Base-by-base conservation (phyloP, 2,329 filamentous ascomycete species). In the Rachicladosporium sp. region DNA sequence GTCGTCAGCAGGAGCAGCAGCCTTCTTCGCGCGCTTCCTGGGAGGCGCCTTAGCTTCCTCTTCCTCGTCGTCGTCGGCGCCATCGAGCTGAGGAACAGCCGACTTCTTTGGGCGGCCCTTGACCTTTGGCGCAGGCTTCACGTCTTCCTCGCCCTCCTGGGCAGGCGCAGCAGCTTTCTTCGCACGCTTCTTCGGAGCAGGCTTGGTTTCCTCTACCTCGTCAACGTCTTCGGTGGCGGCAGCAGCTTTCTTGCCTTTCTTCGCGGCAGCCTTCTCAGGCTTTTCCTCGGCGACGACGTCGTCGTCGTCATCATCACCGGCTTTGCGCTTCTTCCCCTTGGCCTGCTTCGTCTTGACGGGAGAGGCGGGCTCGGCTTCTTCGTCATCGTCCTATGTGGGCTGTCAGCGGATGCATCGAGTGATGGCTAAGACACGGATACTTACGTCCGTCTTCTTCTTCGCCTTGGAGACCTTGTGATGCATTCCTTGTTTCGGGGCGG, bases 381-480 rank as follows among this genome's bases (percentile, higher is more conserved):
- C 33, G 38, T 36, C 38, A 40, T 43, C 21, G 27, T 35, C 42
- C 29, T 39, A 27, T 10, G 13, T 31, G n/a, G 21, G 11, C 32
- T 19, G 21, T 33, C 31, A 36, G n/a, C 13, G 7, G 10, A 47
- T 27, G 23, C 23, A 27, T 27, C 23, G 23, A 27, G 23, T 8
- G 23, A 8, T 27, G 7, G 23, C 23, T 6, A 27, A 27, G 23
- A 27, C 23, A 8, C 7, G 23, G 8, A 7, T 8, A 27, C 23
- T 27, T 27, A 27, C 23, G 7, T 27, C 52, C 40, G 50, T 43
- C 12, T 50, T 51, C 41, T 53, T 44, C n/a, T 49, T 51, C 12
- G 56, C 57, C 47, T 50, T 60, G 34, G 54, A 34, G 43, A 54
- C 54, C 51, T 57, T 54, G 41, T 51, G 53, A 34, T 51, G 48